A percentile compares a stretch with the other conserved stretches of the same genome.
These are phyloP conservation scores for Fusarium gaditjirri DNA, from an alignment of 2,329 filamentous ascomycete species.

Conservation along the genomic window DNA sequence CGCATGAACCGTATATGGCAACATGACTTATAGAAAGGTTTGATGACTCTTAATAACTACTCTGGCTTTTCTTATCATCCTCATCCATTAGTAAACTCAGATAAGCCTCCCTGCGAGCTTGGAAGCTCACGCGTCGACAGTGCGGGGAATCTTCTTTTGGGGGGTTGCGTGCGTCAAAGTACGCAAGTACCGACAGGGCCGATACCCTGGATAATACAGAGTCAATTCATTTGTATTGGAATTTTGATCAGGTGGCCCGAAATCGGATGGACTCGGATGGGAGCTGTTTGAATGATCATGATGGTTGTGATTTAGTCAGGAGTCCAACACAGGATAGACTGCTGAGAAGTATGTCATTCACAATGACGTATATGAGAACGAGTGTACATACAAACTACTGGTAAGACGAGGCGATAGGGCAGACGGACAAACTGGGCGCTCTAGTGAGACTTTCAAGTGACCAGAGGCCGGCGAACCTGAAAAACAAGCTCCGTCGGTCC, in stretches of 20 bases:
- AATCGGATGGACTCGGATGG: constrained; percentile 26
- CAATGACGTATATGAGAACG: constrained; percentile 10
- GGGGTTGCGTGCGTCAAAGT: constrained; percentile 18
- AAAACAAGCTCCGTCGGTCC: constrained; percentile 11
- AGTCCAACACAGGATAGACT: background rate
- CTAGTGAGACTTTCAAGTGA: background rate
- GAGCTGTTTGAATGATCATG: background rate
- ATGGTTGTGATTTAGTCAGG: constrained; percentile 5
- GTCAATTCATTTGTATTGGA: constrained; percentile 6
- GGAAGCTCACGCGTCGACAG: background rate
- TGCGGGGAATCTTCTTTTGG: constrained; percentile 18
- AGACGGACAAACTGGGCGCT: background rate
- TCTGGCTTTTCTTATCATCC: background rate
- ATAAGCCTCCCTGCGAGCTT: background rate
- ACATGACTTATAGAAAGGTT: background rate
- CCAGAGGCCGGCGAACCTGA: background rate
- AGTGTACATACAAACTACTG: background rate
- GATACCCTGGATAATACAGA: constrained; percentile 1
- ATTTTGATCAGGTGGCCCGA: constrained; percentile 28
- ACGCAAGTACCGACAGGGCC: background rate
- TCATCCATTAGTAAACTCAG: no score
- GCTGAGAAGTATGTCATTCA: constrained; percentile 3
- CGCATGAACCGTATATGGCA: background rate
- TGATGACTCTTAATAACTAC: background rate
- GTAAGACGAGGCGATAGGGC: background rate